These are phyloP conservation scores for Heterobasidion occidentale DNA, from an alignment of 1,284 basidiomycete species.

Conservation along the genomic window DNA sequence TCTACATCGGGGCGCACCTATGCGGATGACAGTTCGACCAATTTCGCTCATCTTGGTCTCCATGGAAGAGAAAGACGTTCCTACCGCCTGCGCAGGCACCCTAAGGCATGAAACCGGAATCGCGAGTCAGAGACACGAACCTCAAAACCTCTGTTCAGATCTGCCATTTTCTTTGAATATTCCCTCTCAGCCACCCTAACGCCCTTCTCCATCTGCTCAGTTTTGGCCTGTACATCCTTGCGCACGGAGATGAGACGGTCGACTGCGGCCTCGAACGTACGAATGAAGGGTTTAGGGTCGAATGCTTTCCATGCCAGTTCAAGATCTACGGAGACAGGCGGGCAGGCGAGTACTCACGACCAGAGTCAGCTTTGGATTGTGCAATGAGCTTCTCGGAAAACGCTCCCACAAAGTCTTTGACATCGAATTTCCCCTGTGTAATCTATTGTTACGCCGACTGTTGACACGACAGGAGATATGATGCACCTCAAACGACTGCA, in stretches of 20 bases:
- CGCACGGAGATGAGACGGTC: slow-evolving; percentile 82
- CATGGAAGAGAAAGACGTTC: slow-evolving; percentile 78
- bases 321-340: neutral
- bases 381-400: slow-evolving; percentile 83
- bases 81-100: slow-evolving; percentile 58
- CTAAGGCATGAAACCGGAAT: neutral
- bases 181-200: slow-evolving; percentile 89
- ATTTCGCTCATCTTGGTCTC: slow-evolving; percentile 90
- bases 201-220: slow-evolving; percentile 87
- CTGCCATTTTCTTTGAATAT: slow-evolving; percentile 89
- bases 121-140: slow-evolving; percentile 31
- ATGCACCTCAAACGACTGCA: slow-evolving; percentile 12
- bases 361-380: slow-evolving; percentile 74
- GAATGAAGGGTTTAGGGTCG: slow-evolving; percentile 89
- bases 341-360: slow-evolving; percentile 50
- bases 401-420: slow-evolving; percentile 82
- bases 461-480: neutral
- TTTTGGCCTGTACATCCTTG: slow-evolving; percentile 82
- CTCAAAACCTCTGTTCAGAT: slow-evolving; percentile 91
- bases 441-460: neutral
- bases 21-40: slow-evolving; percentile 88
- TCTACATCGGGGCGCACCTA: slow-evolving; percentile 47
- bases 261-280: slow-evolving; percentile 85
- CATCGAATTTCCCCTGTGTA: slow-evolving; percentile 79
- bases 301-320: slow-evolving; percentile 60